These are phyloP conservation scores for Raddia guianensis DNA, from an alignment of 176 grass and related monocot genomes.

Conservation along the genomic window DNA sequence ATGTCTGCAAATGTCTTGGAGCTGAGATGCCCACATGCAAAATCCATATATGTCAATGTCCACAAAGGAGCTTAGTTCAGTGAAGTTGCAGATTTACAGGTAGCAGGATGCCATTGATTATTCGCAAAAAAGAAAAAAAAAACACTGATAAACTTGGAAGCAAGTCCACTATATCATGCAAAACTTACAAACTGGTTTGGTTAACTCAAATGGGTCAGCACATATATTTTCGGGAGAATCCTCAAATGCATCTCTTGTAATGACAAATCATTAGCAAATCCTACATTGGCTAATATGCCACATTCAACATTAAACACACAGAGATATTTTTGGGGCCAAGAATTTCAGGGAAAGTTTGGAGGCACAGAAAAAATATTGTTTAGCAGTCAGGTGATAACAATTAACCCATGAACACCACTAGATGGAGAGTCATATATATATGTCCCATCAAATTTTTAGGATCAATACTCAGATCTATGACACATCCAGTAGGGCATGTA, in stretches of 20 bases:
- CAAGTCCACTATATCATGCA: not conserved
- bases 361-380: not conserved
- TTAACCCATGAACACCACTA: not conserved
- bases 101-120: not conserved
- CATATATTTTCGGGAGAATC: not conserved
- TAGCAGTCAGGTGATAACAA: not conserved
- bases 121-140: not conserved
- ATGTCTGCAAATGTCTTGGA: not conserved
- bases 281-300: not conserved
- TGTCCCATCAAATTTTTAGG: not conserved
- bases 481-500: not conserved
- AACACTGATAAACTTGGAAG: not conserved
- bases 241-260: too few relatives aligned
- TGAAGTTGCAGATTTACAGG: not conserved
- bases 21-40: not conserved
- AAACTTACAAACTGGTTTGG: not conserved
- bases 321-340: not conserved
- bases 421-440: constrained; percentile 1
- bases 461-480: not conserved
- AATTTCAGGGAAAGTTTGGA: not conserved
- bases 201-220: not conserved
- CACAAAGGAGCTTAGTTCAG: not conserved
- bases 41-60: constrained; percentile 8
- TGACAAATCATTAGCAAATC: too few relatives aligned
- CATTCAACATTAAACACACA: not conserved